These are phyloP conservation scores for Chamaenerion angustifolium DNA, from an alignment of 345 rosid genomes.

Conservation along the genomic window DNA sequence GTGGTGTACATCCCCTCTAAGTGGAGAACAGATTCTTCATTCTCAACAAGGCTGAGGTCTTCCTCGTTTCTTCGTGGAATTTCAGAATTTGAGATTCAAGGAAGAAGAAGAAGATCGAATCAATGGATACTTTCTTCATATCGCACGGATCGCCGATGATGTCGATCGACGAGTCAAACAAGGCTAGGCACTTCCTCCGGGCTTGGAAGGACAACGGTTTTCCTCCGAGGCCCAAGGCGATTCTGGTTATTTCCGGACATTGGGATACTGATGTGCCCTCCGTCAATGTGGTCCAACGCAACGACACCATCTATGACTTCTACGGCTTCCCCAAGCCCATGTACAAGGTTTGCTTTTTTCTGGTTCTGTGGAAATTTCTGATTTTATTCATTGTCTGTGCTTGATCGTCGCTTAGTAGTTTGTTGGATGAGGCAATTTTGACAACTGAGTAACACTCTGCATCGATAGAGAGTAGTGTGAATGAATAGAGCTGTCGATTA, in stretches of 20 bases:
- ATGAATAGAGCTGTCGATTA: too few relatives aligned
- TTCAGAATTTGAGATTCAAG: too few relatives aligned
- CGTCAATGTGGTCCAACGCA: constrained; percentile 39
- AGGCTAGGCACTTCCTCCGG: constrained; percentile 57
- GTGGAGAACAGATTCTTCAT: too few relatives aligned
- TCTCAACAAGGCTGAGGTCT: too few relatives aligned
- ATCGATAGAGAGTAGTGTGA: too few relatives aligned
- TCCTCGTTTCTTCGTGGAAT: too few relatives aligned
- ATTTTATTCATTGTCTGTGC: not conserved
- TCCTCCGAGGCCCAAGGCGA: constrained; percentile 41
- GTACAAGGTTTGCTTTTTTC: constrained; percentile 37
- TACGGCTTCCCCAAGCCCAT: constrained; percentile 56
- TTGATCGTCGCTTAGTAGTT: not conserved
- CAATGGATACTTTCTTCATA: constrained; percentile 31
- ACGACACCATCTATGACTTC: constrained; percentile 75
- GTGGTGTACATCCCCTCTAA: too few relatives aligned
- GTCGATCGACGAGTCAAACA: constrained; percentile 51
- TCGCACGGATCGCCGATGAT: constrained; percentile 82
- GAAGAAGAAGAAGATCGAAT: too few relatives aligned
- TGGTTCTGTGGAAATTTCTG: too few relatives aligned
- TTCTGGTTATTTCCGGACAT: constrained; percentile 69
- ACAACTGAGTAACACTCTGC: not conserved
- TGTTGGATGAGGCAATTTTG: not conserved
- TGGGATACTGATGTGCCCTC: constrained; percentile 70
- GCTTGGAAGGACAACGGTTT: constrained; percentile 39